Conservation (phyloP, 2,329 filamentous ascomycete species). For the Colletotrichum sp. region DNA sequence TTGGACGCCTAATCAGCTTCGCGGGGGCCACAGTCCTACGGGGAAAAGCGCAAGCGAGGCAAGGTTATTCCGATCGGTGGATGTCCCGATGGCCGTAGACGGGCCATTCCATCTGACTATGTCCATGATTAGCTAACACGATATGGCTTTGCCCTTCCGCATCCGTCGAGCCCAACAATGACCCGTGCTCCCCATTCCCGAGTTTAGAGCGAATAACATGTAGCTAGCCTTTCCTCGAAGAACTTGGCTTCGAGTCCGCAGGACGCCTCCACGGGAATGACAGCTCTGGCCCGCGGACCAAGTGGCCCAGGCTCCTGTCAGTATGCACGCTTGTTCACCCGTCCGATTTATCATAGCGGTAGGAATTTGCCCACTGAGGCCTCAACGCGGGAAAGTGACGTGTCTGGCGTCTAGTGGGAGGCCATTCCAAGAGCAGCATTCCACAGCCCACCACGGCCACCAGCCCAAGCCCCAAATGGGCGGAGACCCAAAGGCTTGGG, state of each 20-base stretch:
- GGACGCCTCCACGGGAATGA: neutral
- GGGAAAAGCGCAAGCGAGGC: neutral
- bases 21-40: neutral
- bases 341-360: neutral
- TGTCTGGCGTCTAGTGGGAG: neutral
- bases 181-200: conserved; percentile 5
- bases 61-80: neutral
- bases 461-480: neutral
- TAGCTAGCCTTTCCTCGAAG: neutral
- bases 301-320: neutral
- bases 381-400: neutral
- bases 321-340: neutral
- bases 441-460: neutral
- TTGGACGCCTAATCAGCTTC: neutral
- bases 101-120: neutral
- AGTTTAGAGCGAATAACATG: neutral
- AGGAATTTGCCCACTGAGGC: neutral
- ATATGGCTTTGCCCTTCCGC: neutral
- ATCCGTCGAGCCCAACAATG: neutral
- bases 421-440: conserved; percentile 4
- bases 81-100: neutral
- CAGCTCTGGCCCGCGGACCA: neutral
- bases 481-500: neutral
- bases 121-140: neutral
- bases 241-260: neutral